A percentile compares a stretch with the other conserved stretches of the same genome.
These are phyloP conservation scores for Guadua angustifolia DNA, from an alignment of 176 grass and related monocot species.

Conservation along the genomic window DNA sequence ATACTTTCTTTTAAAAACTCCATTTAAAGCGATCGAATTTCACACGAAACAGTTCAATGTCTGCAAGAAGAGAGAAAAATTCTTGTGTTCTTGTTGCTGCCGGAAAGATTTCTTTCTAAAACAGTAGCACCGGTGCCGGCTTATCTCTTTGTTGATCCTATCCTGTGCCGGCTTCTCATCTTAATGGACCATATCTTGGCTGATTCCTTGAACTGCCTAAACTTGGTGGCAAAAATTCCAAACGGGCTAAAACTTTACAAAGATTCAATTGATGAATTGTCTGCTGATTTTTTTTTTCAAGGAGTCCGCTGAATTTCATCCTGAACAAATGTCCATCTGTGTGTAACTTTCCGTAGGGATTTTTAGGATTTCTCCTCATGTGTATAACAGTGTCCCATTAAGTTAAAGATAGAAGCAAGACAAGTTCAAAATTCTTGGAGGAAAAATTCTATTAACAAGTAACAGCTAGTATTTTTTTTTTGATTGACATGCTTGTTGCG, in stretches of 20 bases:
- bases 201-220: no score
- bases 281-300: neutral
- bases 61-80: neutral
- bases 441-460: slow-evolving; percentile 21
- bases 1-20: neutral
- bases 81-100: no score
- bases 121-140: no score
- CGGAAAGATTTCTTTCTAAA: no score
- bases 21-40: neutral
- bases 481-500: slow-evolving; percentile 33
- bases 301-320: neutral
- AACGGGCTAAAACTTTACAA: neutral
- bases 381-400: neutral
- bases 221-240: neutral
- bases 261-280: neutral
- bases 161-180: no score
- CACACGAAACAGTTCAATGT: rapidly evolving
- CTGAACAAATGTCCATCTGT: neutral
- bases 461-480: neutral
- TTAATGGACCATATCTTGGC: no score
- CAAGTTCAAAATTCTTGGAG: neutral
- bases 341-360: neutral
- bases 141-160: no score
- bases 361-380: neutral
- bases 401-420: neutral